phyloP scores from a whole-genome alignment of 2,329 filamentous ascomycete genomes.

The Stagonosporopsis cucurbitacearum region DNA sequence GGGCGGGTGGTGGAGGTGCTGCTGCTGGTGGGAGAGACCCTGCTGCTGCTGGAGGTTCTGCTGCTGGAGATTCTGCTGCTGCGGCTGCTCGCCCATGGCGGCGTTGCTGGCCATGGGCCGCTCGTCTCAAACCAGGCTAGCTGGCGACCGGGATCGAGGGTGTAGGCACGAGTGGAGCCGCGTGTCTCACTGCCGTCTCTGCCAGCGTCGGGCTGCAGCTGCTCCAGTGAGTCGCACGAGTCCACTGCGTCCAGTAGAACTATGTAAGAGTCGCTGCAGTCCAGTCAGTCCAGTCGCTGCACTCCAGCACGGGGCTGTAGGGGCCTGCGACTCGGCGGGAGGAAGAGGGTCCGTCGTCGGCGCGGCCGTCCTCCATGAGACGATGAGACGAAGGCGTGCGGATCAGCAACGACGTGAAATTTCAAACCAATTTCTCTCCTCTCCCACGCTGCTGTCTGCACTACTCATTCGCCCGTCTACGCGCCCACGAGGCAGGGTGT shows the following conservation, averaged over 20 bases:
- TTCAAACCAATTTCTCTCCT: conserved; percentile 13
- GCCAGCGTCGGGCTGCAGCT: background rate
- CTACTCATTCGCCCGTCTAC: conserved; percentile 15
- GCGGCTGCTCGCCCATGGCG: conserved; percentile 37
- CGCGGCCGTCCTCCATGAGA: conserved; percentile 23
- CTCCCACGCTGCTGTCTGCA: background rate
- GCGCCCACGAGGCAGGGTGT: conserved; percentile 12
- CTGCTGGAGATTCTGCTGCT: too few relatives aligned
- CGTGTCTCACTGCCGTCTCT: conserved; percentile 25
- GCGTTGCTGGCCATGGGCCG: conserved; percentile 24
- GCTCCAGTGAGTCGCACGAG: background rate
- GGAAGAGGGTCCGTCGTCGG: too few relatives aligned
- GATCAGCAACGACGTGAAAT: conserved; percentile 3
- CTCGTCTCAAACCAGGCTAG: conserved; percentile 42
- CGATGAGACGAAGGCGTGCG: conserved; percentile 12
- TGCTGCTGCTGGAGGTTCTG: background rate
- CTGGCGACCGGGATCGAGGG: conserved; percentile 25
- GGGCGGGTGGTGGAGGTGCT: conserved; percentile 3
- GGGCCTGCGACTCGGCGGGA: too few relatives aligned
- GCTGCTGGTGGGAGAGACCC: conserved; percentile 6
- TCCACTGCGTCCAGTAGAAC: conserved; percentile 12
- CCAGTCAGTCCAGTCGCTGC: conserved; percentile 6
- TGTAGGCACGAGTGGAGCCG: conserved; percentile 11
- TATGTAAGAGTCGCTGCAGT: background rate
- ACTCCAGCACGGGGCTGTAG: too few relatives aligned